Evolutionary conservation across 148 eudicot species (phyloP).

Genomic region (Vaccinium corymbosum): DNA sequence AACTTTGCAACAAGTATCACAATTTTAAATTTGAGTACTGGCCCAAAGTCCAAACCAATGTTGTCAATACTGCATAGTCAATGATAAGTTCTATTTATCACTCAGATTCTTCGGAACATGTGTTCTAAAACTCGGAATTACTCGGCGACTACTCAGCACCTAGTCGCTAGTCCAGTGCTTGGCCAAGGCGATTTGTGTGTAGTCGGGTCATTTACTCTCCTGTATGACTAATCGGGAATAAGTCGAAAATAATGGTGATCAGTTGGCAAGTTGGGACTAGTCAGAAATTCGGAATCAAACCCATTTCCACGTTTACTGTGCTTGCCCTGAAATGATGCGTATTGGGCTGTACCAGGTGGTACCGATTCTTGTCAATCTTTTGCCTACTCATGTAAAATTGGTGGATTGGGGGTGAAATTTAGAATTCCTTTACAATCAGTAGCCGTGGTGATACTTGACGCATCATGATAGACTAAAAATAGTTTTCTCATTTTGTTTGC

Average conservation of each 20-base stretch:
- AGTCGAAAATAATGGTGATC: too few species aligned
- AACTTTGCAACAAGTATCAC: not conserved
- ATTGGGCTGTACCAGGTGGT: not conserved
- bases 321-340: not conserved
- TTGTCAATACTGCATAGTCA: not conserved
- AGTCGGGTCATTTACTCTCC: too few species aligned
- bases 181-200: too few species aligned
- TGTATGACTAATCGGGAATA: too few species aligned
- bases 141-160: too few species aligned
- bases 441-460: not conserved
- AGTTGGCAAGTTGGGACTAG: too few species aligned
- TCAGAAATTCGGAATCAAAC: not conserved
- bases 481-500: conserved; percentile 14
- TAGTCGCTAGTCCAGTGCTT: too few species aligned
- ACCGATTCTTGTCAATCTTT: not conserved
- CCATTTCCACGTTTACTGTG: not conserved
- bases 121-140: too few species aligned
- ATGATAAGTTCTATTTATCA: not conserved
- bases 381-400: conserved; percentile 24
- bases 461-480: not conserved
- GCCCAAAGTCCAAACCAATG: not conserved
- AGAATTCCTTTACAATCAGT: not conserved
- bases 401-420: conserved; percentile 10
- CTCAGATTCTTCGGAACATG: not conserved
- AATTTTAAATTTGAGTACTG: not conserved